Conservation (phyloP, 73 alveolate genomes). For the Paramecium octaurelia region DNA sequence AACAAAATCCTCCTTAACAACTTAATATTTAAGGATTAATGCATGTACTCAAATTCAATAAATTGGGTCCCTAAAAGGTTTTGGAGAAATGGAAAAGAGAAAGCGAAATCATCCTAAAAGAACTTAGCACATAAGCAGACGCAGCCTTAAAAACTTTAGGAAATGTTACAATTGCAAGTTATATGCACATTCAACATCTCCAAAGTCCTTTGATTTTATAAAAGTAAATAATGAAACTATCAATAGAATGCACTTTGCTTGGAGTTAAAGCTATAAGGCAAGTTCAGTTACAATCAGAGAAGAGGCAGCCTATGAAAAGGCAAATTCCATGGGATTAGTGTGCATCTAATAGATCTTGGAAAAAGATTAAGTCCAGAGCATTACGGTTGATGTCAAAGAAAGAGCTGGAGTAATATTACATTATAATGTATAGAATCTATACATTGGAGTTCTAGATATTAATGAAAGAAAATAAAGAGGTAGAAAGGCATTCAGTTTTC, state of each 20-base stretch:
- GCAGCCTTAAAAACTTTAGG: slow-evolving; percentile 15
- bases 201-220: neutral
- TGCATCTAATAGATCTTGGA: neutral
- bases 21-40: neutral
- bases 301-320: neutral
- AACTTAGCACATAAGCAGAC: slow-evolving; percentile 18
- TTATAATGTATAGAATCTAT: neutral
- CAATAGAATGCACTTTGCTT: neutral
- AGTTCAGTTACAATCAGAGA: neutral
- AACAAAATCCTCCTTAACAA: neutral
- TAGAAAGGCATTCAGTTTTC: neutral
- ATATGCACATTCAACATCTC: neutral
- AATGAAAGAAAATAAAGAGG: slow-evolving; percentile 32
- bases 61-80: slow-evolving; percentile 36
- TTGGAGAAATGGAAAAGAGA: slow-evolving; percentile 34
- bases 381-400: neutral
- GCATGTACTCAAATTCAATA: slow-evolving; percentile 14
- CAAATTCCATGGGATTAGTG: slow-evolving; percentile 6
- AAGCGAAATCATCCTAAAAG: slow-evolving; percentile 1
- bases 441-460: slow-evolving; percentile 9
- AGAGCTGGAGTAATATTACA: slow-evolving; percentile 14
- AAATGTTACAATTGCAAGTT: neutral
- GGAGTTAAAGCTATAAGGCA: slow-evolving; percentile 17
- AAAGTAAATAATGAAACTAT: neutral
- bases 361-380: slow-evolving; percentile 10